Evolutionary conservation across 192 early-diverging fungal genomes (phyloP), one percentile per base, ranked within the genome.

Genomic region (Funneliformis geosporum): DNA sequence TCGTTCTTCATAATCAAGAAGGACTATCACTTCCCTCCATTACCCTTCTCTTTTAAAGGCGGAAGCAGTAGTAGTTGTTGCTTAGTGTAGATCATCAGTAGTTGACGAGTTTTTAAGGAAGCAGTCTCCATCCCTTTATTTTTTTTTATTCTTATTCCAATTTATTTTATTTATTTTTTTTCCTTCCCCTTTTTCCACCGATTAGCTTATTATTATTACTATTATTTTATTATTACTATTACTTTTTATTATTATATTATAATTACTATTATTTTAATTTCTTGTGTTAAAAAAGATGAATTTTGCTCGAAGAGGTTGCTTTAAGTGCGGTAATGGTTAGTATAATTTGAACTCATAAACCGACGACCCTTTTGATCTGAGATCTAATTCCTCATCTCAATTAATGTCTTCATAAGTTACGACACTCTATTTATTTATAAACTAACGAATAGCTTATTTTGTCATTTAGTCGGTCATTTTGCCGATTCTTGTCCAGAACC

Each of bases 261-360:
- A 33, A 69, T 42, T 42, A 8, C 14, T 42, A 69, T 25, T 64
- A 21, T 11, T 71, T 27, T 38, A 76, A 33, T 71, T 65, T n/a
- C 39, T 69, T 69, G 42, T 43, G n/a, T 69, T 43, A 43, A 55
- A 79, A 67, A 76, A 38, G n/a, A 65, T 65, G 47, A 12, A 83
- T 78, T 87, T 82, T 69, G 8, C 80, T 73, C 83, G 81, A 83
- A 86, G 83, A 79, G 82, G 83, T 50, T 89, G 88, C 74, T 89
- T 86, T 79, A 86, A 89, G 73, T 89, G 88, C 83, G 88, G 88
- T 46, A 88, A 88, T 67, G 87, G 88, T 88, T 82, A 80, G 80
- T 44, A 27, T 33, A 33, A 2, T 33, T 23, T 21, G 23, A 33
- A 61, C 43, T 70, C 25, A 27, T 39, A 21, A 43, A 64, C 7